Base-by-base conservation (phyloP, 1,284 basidiomycete genomes). In the Malassezia arunalokei region DNA sequence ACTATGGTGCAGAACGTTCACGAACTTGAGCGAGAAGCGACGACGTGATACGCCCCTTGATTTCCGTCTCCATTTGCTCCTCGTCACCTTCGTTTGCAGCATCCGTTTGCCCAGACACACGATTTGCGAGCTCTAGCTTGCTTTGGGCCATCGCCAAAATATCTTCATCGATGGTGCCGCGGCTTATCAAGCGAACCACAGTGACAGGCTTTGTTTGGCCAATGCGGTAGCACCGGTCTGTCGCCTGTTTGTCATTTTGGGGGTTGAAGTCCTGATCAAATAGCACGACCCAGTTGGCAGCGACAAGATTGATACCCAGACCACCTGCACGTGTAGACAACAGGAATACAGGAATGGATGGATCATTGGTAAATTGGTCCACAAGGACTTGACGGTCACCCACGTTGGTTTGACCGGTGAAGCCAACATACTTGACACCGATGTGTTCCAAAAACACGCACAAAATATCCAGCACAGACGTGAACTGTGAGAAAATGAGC, bases 141-240 rank as follows among this genome's bases (percentile, higher is more conserved):
- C 59, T 52, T 27, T 61, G 57, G 1, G 63, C 65, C 5, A 67
- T 33, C 4, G 62, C 58, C 29, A 65, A 62, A 31, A 68, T 64
- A 47, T 65, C 64, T 42, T 65, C 62, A 66, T 96, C 92, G 58
- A 98, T 95, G 1, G 88, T 91, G 11, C 83, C 87, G 55, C 82
- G 83, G 1, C 87, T 85, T 63, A 96, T 87, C n/a, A 98, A 78
- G 72, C 91, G 94, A 69, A 95, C 82, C 4, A 98, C 87, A 0
- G 80, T 78, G 4, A 94, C 89, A 51, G 90, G 83, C 47, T 83
- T 81, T 68, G 85, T 87, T 74, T 94, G 90, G 14, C 89, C 92
- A 63, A 99, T 95, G n/a, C 94, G 85, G 73, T 96, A 98, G 28
- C 90, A 90, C 33, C 94, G 83, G 73, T 99, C 94, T 51, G 92